Conservation (phyloP, 768 basidiomycete genomes). For the Phlebiopsis gigantea region DNA sequence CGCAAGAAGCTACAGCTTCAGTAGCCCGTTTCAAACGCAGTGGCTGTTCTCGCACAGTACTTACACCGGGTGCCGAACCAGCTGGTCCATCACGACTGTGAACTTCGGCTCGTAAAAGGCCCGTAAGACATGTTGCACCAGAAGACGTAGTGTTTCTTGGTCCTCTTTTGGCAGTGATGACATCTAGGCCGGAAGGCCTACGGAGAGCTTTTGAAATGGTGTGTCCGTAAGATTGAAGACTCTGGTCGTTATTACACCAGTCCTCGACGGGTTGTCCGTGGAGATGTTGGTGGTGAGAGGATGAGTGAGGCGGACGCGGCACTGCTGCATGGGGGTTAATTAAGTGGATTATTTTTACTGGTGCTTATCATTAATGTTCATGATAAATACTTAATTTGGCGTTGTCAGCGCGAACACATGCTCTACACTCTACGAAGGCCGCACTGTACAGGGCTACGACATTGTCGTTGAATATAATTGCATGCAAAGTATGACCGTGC, state of each 20-base stretch:
- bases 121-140: conserved; percentile 90
- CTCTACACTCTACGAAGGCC: no score
- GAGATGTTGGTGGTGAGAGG: conserved; percentile 1
- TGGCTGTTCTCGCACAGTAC: conserved; percentile 38
- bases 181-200: conserved; percentile 21
- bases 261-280: neutral
- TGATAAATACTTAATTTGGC: neutral
- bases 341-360: neutral
- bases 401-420: no score
- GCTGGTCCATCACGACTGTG: conserved; percentile 90
- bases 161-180: conserved; percentile 58
- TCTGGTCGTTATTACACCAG: neutral
- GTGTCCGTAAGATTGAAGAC: neutral
- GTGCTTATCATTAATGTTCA: neutral
- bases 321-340: neutral
- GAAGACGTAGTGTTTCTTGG: conserved; percentile 73
- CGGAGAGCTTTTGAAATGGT: neutral
- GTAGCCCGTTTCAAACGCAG: conserved; percentile 14
- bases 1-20: conserved; percentile 7
- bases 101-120: conserved; percentile 93
- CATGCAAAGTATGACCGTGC: no score
- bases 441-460: no score
- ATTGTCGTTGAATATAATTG: no score
- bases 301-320: conserved; percentile 1
- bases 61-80: conserved; percentile 92